Conservation (phyloP, 495 filamentous ascomycete species). For the Usnea hakonensis region DNA sequence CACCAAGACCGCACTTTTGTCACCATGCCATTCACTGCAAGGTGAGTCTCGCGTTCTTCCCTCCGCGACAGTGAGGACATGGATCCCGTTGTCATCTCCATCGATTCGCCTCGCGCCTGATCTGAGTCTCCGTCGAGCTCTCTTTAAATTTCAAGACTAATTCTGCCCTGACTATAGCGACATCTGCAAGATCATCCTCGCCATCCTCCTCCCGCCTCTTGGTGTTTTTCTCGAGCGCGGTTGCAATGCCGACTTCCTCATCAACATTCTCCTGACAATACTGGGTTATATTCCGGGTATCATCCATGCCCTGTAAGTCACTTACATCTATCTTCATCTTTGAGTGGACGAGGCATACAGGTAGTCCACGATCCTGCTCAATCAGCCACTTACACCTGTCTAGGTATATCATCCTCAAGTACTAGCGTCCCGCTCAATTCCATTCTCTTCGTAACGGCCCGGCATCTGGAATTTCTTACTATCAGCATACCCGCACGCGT, state of each 20-base stretch:
- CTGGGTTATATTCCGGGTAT: constrained; percentile 75
- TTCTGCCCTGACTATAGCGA: constrained; percentile 46
- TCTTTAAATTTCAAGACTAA: constrained; percentile 1
- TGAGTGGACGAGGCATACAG: neutral
- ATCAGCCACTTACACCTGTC: constrained; percentile 17
- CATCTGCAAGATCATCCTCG: constrained; percentile 87
- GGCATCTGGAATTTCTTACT: constrained; percentile 4
- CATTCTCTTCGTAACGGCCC: constrained; percentile 2
- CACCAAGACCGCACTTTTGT: neutral
- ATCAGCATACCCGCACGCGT: constrained; percentile 12
- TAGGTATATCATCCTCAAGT: constrained; percentile 53
- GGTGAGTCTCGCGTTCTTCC: constrained; percentile 38
- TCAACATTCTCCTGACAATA: constrained; percentile 82
- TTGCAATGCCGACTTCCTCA: constrained; percentile 70
- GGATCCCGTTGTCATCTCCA: constrained; percentile 6
- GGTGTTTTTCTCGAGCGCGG: constrained; percentile 89
- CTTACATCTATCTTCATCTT: neutral
- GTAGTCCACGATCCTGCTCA: neutral
- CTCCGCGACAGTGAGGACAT: constrained; percentile 38
- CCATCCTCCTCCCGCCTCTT: constrained; percentile 78
- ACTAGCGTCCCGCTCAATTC: constrained; percentile 27
- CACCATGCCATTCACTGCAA: constrained; percentile 59
- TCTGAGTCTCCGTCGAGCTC: neutral
- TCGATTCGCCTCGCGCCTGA: neutral
- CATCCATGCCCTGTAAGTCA: constrained; percentile 62